Conservation (phyloP, 1,139 yeast species). For the Wickerhamomyces sp. region DNA sequence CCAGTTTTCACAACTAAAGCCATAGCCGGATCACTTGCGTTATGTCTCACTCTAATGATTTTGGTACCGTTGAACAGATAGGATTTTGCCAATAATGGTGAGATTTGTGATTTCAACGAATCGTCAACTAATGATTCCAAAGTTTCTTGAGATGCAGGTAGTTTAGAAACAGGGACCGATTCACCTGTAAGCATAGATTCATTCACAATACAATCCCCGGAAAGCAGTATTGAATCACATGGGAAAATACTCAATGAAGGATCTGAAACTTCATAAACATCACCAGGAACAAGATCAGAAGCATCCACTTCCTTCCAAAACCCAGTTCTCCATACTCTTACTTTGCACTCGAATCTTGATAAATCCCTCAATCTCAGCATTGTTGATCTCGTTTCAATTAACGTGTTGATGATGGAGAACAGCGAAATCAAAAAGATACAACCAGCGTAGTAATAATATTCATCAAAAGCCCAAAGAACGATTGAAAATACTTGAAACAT, state of each 20-base stretch:
- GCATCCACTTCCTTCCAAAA: constrained; percentile 87
- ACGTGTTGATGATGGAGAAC: constrained; percentile 70
- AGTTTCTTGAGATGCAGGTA: constrained; percentile 59
- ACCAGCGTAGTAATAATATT: constrained; percentile 86
- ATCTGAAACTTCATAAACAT: constrained; percentile 84
- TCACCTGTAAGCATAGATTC: constrained; percentile 98
- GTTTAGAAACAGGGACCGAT: constrained; percentile 90
- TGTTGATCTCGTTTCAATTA: constrained; percentile 78
- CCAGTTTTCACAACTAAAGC: constrained; percentile 91
- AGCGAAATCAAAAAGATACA: constrained; percentile 87
- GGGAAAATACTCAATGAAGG: constrained; percentile 73
- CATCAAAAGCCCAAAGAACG: constrained; percentile 85
- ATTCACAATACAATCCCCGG: constrained; percentile 92
- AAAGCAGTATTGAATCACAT: constrained; percentile 79
- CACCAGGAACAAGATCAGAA: constrained; percentile 92
- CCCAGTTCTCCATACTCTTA: constrained; percentile 87
- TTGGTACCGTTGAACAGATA: constrained; percentile 86
- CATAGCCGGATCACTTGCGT: constrained; percentile 50
- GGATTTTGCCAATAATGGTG: constrained; percentile 65
- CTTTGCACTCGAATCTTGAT: constrained; percentile 69
- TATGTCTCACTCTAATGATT: constrained; percentile 72
- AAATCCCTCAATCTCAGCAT: constrained; percentile 67
- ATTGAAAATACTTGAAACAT: constrained; percentile 91
- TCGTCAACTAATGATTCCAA: constrained; percentile 50
- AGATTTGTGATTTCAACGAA: constrained; percentile 48